These are phyloP conservation scores for Tetrapyrgos nigripes DNA, from an alignment of 1,284 basidiomycete genomes.

Conservation along the genomic window DNA sequence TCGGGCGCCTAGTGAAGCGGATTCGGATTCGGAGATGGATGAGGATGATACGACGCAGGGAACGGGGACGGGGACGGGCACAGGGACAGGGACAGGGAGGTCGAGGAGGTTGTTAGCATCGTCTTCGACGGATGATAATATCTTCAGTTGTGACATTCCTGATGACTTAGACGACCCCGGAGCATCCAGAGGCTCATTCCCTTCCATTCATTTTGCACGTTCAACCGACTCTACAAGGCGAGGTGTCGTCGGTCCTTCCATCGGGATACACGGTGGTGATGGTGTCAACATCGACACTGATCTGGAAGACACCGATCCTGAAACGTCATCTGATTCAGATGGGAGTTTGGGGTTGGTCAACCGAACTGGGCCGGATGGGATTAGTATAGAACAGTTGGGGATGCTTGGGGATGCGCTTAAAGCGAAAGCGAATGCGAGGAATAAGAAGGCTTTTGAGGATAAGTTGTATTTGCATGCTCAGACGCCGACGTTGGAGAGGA, in stretches of 20 bases:
- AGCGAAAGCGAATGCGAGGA: background rate
- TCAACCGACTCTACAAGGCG: constrained; percentile 44
- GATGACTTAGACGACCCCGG: constrained; percentile 57
- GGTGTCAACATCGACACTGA: constrained; percentile 47
- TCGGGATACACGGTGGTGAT: constrained; percentile 46
- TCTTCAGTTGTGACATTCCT: constrained; percentile 43
- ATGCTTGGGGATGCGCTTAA: constrained; percentile 5
- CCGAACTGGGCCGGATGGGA: no score
- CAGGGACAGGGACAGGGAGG: background rate
- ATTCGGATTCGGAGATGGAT: constrained; percentile 42
- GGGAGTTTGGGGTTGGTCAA: background rate
- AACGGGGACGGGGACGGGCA: background rate
- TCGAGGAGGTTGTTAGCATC: constrained; percentile 22
- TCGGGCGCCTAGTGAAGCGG: constrained; percentile 32
- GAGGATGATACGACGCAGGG: constrained; percentile 57
- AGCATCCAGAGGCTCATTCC: constrained; percentile 67
- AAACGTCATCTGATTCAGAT: background rate
- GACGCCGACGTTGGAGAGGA: constrained; percentile 58
- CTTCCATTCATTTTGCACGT: constrained; percentile 78
- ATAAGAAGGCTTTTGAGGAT: no score
- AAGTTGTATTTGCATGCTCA: no score
- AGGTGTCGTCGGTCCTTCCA: constrained; percentile 28
- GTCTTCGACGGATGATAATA: constrained; percentile 47
- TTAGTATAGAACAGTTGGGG: background rate
- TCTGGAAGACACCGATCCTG: constrained; percentile 14